Base-by-base conservation (phyloP, 495 filamentous ascomycete genomes). In the Diplogelasinospora grovesii region DNA sequence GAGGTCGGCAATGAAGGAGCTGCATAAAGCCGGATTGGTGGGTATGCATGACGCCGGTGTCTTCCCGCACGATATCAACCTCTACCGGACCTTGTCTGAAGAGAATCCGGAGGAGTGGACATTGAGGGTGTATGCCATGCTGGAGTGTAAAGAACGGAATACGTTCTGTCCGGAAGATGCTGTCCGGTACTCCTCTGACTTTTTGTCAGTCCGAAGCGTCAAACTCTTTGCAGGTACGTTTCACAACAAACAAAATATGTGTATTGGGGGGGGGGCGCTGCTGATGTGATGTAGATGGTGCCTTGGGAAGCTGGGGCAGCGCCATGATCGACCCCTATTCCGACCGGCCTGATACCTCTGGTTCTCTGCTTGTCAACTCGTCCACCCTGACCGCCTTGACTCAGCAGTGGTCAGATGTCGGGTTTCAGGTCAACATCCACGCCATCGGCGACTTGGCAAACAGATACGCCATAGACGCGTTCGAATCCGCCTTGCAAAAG, bases 361-460 rank as follows among this genome's bases (percentile, higher is more conserved):
- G 79, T 11, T 78, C 74, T 1, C 68, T 83, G 31, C 67, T 83
- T 13, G 70, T 81, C 22, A 79, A 79, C 50, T 69, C 71, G 8
- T 63, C 64, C 1, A 65, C 65, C 0, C 57, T 82, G 22, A 66
- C 63, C 4, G 52, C 57, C 3, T 57, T 75, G n/a, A 60, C 71
- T 13, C 52, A 56, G 2, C 61, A 62, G 10, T 77, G 75, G 76
- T 61, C 71, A 7, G 54, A 33, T 2, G 64, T 61, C 2, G 70
- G 66, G 3, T 78, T 63, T 43, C 75, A 79, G 42, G 71, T 79
- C 33, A 76, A 77, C 46, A 79, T 79, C 41, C 77, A 81, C 58
- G 75, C 78, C 21, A 83, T 83, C 35, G 79, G 79, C 21, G 79
- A 83, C 53, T 60, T 69, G 4, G 79, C 79, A 23, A 78, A 77